Base-by-base conservation (phyloP, 2,329 filamentous ascomycete genomes). In the Cercospora citrullina region DNA sequence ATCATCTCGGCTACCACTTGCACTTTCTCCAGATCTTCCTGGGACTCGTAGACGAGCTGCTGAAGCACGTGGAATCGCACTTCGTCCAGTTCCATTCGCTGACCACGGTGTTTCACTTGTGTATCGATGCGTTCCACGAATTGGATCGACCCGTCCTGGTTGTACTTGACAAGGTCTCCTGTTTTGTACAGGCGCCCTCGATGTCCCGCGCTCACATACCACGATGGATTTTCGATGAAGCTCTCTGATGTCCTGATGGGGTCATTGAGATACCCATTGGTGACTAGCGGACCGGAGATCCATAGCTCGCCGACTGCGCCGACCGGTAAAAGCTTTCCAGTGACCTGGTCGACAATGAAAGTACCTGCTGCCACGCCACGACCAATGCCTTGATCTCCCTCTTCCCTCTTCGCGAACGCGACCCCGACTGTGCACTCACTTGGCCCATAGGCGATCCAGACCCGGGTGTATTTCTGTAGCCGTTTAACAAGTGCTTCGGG, bases 261-360 rank as follows among this genome's bases (percentile, higher is more conserved):
- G 39, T 75, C 69, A 48, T 74, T 75, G 5, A 84, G 76, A 67
- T 84, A 84, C 5, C 79, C 82, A 3, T 78, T 76, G 1, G 77
- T 80, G 31, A 84, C 75, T 23, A 79, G 80, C 51, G 79, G 80
- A 9, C 82, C 81, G 68, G 83, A 81, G 3, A 84, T 65, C 0
- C 83, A 69, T 58, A 84, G 72, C 71, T 84, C 83, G 14, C 83
- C 83, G 16, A 83, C 74, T n/a, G 78, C 78, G 14, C 83, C 83
- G 5, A 84, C 74, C 0, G 83, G 80, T 1, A 80, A 58, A 6
- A 78, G 69, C 4, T 39, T 62, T 48, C 76, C 61, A 26, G 58
- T 21, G 21, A 26, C 23, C 3, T 33, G 58, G 14, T 60, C 58
- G 14, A 60, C 58, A n/a, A 60, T n/a, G 33, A 60, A 60, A 9